Evolutionary conservation across 768 basidiomycete species (phyloP), one percentile per base, ranked within the genome.

Genomic region (Cystobasidium ongulense): DNA sequence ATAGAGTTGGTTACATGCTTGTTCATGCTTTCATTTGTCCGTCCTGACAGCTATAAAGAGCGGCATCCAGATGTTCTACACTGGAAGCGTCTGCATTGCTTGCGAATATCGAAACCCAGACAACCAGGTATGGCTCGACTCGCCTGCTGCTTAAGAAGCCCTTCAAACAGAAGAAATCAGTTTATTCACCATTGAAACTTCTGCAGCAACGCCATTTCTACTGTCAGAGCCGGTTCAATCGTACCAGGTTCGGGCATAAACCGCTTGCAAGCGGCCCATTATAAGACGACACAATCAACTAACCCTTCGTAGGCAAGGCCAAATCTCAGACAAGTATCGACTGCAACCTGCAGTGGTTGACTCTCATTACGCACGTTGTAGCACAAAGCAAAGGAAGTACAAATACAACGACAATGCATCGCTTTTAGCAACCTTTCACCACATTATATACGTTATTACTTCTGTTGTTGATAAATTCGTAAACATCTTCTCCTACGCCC

Each of bases 31-130:
- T 46, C 21, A 3, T 5, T 18, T 15, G 23, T 15, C 65, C 8
- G 23, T 11, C 7, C 18, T 35, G 25, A 3, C n/a, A 68, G 38
- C 66, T 43, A 53, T 68, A 2, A 39, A 35, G 23, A 53, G 43
- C 31, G 46, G 38, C 27, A 36, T 64, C 15, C 39, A 52, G 66
- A 68, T 68, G 43, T 53, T 46, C 66, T 39, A 46, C 36, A 71
- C 68, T 8, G 68, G 68, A 3, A 71, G 31, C 25, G 33, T 46
- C 29, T 71, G 68, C 54, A 71, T 71, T 18, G 54, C 53, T 54
- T 71, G 68, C 68, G 54, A 57, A 35, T 71, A 71, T 36, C 59
- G 23, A 29, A 39, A 39, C 21, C 65, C 68, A 38, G 54, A 71
- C 15, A 59, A 71, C 38, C 68, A 71, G 68, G 68, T 71, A 71